Percentiles rank a stretch among this genome's conserved stretches.
These are phyloP conservation scores for Coemansia sp. DNA, from an alignment of 192 early-diverging fungal genomes.

Conservation along the genomic window DNA sequence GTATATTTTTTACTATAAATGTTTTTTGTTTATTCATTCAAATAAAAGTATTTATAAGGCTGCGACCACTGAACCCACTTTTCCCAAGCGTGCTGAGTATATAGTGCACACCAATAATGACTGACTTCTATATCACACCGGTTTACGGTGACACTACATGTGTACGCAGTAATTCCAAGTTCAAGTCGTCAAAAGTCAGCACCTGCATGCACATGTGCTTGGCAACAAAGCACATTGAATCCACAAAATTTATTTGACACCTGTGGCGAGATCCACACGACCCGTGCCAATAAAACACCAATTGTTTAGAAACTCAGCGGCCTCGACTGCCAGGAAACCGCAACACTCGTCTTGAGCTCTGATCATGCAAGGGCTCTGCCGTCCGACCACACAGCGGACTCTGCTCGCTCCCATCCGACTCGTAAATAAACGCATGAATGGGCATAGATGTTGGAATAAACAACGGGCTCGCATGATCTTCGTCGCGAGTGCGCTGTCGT, in stretches of 20 bases:
- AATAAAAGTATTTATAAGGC: not conserved
- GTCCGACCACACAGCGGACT: constrained; percentile 12
- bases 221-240: not conserved
- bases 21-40: too few relatives aligned
- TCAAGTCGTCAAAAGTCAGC: not conserved
- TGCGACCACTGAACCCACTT: too few relatives aligned
- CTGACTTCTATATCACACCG: not conserved
- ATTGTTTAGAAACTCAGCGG: not conserved
- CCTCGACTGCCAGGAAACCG: constrained; percentile 1
- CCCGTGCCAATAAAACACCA: too few relatives aligned
- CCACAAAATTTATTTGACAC: not conserved
- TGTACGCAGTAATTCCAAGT: not conserved
- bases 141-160: not conserved
- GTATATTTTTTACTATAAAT: too few relatives aligned
- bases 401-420: constrained; percentile 30
- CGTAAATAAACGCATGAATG: constrained; percentile 24
- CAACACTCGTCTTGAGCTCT: constrained; percentile 5
- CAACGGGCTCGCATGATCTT: constrained; percentile 6
- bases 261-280: not conserved
- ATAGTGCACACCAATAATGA: not conserved
- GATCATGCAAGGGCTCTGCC: not conserved
- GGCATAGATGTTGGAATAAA: constrained; percentile 5
- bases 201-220: too few relatives aligned
- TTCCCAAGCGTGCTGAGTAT: too few relatives aligned
- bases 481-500: constrained; percentile 21